Base-by-base conservation (phyloP, 1,284 basidiomycete genomes). In the Trametes hirsuta region DNA sequence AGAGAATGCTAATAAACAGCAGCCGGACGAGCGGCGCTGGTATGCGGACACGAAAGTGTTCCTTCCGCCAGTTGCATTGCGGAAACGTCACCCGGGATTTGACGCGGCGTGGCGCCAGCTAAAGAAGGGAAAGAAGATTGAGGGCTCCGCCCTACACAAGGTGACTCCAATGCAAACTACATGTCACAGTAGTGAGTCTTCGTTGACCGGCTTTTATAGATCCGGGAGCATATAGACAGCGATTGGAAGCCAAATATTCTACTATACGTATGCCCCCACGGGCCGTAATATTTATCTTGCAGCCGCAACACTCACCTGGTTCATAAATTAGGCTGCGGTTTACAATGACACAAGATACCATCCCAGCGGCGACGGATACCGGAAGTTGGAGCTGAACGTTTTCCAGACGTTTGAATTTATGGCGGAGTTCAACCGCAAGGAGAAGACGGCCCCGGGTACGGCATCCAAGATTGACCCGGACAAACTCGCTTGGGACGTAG, bases 241-340 rank as follows among this genome's bases (percentile, higher is more conserved):
- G 42, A 56, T 1, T 64, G 62, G 62, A 48, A 59, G 53, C 35
- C 62, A 3, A 64, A 64, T 42, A 44, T 59, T 25, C 58, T 59
- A 2, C 49, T 64, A 6, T 58, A 58, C 30, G 62, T 61, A 24
- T 4, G 42, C 40, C 1, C 21, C 1, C 6, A 22, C 8, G 30
- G 25, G 4, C 2, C 2, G 22, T 15, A 3, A 35, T 44, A 35
- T 4, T 1, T 21, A 3, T 1, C 2, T 2, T 22, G 21, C 18
- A 22, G 4, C 18, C 18, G 10, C 24, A 1, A 39, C 30, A 30
- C 30, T 30, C 30, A 4, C 5, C 30, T 30, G 3, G 21, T 24
- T 35, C 9, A 3, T 10, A 0, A 8, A 4, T 30, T 30, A 64
- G 62, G 62, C 58, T n/a, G 34, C 35, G 10, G 52, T 47, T 40